Conservation (phyloP, 1,284 basidiomycete species). For the Hortiboletus rubellus region DNA sequence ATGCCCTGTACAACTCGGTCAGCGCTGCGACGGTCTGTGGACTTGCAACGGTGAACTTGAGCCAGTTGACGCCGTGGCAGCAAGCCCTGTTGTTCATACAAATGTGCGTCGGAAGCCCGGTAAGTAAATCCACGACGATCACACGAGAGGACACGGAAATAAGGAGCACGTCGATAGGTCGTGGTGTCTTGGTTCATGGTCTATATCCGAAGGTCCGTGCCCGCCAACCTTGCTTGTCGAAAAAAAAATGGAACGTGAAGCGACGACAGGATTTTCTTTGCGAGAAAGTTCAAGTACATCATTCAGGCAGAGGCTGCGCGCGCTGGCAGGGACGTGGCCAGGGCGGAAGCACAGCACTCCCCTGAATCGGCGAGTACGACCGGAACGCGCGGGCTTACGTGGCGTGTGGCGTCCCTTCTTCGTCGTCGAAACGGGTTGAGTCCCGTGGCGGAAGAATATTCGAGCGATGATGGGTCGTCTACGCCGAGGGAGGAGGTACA, state of each 20-base stretch:
- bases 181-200: slow-evolving; percentile 74
- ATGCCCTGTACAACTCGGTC: slow-evolving; percentile 73
- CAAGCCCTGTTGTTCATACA: slow-evolving; percentile 72
- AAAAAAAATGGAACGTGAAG: neutral
- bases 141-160: neutral
- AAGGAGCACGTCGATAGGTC: slow-evolving; percentile 42
- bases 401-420: slow-evolving; percentile 37
- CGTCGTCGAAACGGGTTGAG: slow-evolving; percentile 25
- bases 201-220: slow-evolving; percentile 57
- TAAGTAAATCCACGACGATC: slow-evolving; percentile 38
- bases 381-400: slow-evolving; percentile 31
- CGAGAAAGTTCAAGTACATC: slow-evolving; percentile 69
- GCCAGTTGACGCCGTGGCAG: slow-evolving; percentile 71
- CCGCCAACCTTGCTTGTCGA: neutral
- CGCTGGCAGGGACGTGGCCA: slow-evolving; percentile 10
- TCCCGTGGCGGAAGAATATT: slow-evolving; percentile 26
- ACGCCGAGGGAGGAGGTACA: slow-evolving; percentile 20
- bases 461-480: slow-evolving; percentile 18
- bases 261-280: slow-evolving; percentile 66
- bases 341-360: slow-evolving; percentile 7
- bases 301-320: slow-evolving; percentile 51
- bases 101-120: slow-evolving; percentile 73
- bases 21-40: slow-evolving; percentile 82
- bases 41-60: slow-evolving; percentile 72
- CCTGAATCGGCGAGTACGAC: slow-evolving; percentile 18